Conservation (phyloP, 805 yeast genomes). For the Sugiyamaella qingdaonensis region DNA sequence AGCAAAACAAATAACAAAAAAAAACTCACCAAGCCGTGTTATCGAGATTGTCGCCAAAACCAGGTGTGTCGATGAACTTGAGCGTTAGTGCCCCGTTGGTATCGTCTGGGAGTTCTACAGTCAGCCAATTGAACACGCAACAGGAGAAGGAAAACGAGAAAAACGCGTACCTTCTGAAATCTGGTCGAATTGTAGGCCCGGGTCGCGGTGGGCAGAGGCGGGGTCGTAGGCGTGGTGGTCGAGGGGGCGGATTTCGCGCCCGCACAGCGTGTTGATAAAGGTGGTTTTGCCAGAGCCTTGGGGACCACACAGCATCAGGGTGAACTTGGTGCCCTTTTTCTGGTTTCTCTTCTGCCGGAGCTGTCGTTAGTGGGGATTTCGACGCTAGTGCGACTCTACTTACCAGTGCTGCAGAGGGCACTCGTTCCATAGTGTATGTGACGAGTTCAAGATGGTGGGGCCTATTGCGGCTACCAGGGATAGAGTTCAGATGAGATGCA, state of each 20-base stretch:
- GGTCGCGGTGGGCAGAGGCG: conserved; percentile 27
- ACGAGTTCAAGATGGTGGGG: neutral
- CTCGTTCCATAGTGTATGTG: conserved; percentile 14
- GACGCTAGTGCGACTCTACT: neutral
- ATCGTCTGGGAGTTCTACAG: conserved; percentile 38
- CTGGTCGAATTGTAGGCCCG: conserved; percentile 38
- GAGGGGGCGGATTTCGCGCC: conserved; percentile 62
- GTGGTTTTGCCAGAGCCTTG: conserved; percentile 92
- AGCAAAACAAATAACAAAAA: neutral
- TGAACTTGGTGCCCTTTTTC: conserved; percentile 81
- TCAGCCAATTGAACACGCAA: neutral
- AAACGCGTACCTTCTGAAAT: conserved; percentile 37
- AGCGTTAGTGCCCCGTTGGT: conserved; percentile 71
- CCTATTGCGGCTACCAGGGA: neutral
- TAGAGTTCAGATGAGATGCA: neutral
- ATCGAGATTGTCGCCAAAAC: conserved; percentile 73
- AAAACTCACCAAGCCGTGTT: conserved; percentile 45
- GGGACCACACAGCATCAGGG: conserved; percentile 82
- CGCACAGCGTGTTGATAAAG: conserved; percentile 83
- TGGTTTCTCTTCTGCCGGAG: conserved; percentile 71
- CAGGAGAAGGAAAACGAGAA: neutral
- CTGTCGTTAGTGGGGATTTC: conserved; percentile 1
- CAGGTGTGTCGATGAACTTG: conserved; percentile 66
- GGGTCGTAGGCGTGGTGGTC: conserved; percentile 28
- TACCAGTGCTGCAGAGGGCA: conserved; percentile 22